Base-by-base conservation (phyloP, 2,329 filamentous ascomycete genomes). In the Penicillium brasilianum region DNA sequence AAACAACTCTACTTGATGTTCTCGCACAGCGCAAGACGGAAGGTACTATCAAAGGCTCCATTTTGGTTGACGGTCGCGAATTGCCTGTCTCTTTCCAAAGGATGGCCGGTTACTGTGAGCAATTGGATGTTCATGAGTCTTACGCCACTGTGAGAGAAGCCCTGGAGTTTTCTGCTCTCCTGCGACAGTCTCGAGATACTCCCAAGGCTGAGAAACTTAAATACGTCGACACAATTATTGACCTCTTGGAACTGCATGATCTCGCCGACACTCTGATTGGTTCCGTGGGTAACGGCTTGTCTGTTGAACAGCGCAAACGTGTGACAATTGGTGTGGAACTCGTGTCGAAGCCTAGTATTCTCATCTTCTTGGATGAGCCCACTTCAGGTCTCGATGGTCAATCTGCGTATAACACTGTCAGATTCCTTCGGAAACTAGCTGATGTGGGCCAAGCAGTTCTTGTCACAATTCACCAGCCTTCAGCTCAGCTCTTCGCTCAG, bases 1-100 rank as follows among this genome's bases (percentile, higher is more conserved):
- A 95, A 76, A 79, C 77, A 0, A 94, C 91, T 0, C 80, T 95
- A 0, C 80, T 95, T 6, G 91, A 94, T 73, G 90, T 89, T 0
- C 77, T 90, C 2, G 88, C 90, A 0, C 90, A 92, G 67, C 85
- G 91, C 1, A 88, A 92, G 71, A 87, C 80, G 3, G 81, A 82
- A 37, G 87, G 88, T 55, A 82, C 88, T 8, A 83, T 89, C 7
- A 74, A 78, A 4, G 89, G 89, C 5, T 84, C 87, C 28, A 87
- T 91, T 77, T 77, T 89, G 30, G 87, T 91, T 2, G 88, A 91
- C 65, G 88, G 88, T 0, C 82, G 83, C 34, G 77, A 81, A 0
- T 78, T 90, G 0, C 84, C 83, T 0, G 77, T 82, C 0, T 85
- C 85, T 28, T 91, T 91, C 69, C 87, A 89, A 68, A 80, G 89